phyloP scores from a whole-genome alignment of 163 green algal species.

The Scenedesmus sp. region DNA sequence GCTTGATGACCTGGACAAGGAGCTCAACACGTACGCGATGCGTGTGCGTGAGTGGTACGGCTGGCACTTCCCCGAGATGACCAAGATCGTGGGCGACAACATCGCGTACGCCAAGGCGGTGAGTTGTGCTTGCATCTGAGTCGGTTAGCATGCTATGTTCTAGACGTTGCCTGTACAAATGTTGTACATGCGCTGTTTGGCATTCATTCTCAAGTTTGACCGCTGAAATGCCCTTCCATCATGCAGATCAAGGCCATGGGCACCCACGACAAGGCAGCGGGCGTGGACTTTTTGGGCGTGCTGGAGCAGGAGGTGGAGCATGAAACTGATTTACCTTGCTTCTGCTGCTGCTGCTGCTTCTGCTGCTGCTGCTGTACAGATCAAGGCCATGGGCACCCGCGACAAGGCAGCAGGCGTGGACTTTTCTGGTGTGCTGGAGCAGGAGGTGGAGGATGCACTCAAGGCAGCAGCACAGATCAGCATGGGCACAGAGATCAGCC shows the following conservation, averaged over 20 bases:
- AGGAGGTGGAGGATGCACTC: conserved; percentile 94
- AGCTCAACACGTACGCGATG: conserved; percentile 99
- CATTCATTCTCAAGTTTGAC: background rate
- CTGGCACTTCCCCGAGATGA: conserved; percentile 99
- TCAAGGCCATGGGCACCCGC: conserved; percentile 93
- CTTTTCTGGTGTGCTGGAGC: conserved; percentile 91
- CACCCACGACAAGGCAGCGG: background rate
- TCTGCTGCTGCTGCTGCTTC: background rate
- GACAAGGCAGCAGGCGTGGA: conserved; percentile 86
- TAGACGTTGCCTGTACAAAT: background rate
- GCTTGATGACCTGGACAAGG: conserved; percentile 95
- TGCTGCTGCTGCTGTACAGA: conserved; percentile 42
- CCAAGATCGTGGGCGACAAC: conserved; percentile 97
- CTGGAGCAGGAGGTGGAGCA: background rate
- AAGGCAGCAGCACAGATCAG: conserved; percentile 96
- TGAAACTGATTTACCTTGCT: background rate
- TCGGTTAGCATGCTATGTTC: too few species aligned
- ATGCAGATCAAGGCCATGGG: background rate
- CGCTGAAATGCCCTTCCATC: background rate
- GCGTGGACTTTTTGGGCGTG: background rate
- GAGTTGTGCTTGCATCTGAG: background rate
- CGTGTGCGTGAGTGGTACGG: conserved; percentile 99
- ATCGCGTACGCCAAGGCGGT: conserved; percentile 93
- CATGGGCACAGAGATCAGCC: conserved; percentile 98
- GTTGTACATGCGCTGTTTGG: background rate